phyloP scores from a whole-genome alignment of 345 rosid genomes.

The Sisymbrium altissimum region DNA sequence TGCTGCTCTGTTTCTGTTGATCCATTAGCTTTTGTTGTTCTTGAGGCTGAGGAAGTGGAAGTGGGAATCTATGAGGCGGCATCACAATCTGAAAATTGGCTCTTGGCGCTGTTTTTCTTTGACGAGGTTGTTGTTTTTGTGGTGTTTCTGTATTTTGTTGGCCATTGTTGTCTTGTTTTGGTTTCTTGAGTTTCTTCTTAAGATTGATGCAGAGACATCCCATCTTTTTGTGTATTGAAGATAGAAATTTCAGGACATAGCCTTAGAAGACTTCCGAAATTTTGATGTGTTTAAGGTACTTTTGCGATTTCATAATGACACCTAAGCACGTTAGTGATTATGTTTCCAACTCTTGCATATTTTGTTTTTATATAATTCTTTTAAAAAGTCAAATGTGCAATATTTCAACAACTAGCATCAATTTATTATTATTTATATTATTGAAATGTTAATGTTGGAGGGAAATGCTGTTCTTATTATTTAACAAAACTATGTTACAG shows the following conservation, averaged over 20 bases:
- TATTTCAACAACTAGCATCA: slow-evolving; percentile 9
- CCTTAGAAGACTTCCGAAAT: neutral
- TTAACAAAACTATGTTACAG: slow-evolving; percentile 6
- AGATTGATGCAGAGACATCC: slow-evolving; percentile 31
- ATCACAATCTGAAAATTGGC: slow-evolving; percentile 24
- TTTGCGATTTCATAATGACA: slow-evolving; percentile 20
- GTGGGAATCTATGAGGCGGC: slow-evolving; percentile 31
- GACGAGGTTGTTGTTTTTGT: slow-evolving; percentile 23
- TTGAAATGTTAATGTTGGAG: neutral
- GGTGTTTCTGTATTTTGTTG: neutral
- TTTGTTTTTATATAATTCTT: neutral
- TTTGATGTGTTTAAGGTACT: neutral
- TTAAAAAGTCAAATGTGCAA: slow-evolving; percentile 4
- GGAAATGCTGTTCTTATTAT: neutral
- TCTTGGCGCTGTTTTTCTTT: slow-evolving; percentile 25
- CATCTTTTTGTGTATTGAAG: slow-evolving; percentile 9
- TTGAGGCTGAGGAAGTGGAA: slow-evolving; percentile 23
- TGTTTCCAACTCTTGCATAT: neutral
- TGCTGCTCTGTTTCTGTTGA: neutral
- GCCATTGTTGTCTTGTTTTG: slow-evolving; percentile 7
- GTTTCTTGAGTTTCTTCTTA: slow-evolving; percentile 30
- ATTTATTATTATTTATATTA: neutral
- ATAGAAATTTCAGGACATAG: neutral
- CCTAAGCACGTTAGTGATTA: slow-evolving; percentile 27
- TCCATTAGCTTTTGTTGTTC: slow-evolving; percentile 7